phyloP scores from a whole-genome alignment of 2,329 filamentous ascomycete species.

The Elsinoe australis region DNA sequence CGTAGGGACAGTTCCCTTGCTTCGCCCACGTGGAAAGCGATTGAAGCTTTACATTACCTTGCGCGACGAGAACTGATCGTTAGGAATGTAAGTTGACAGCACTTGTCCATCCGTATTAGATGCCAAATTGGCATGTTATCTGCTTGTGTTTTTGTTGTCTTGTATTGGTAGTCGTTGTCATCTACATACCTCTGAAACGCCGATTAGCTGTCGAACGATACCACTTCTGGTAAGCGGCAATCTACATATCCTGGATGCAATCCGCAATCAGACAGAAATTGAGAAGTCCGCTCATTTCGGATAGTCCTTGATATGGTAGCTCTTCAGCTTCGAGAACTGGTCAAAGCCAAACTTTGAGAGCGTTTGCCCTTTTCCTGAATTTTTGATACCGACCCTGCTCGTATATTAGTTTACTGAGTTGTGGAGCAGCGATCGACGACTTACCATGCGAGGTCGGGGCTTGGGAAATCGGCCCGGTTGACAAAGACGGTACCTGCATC shows the following conservation, averaged over 20 bases:
- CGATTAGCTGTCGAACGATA: not conserved
- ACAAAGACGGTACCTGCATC: conserved; percentile 95
- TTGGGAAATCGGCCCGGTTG: conserved; percentile 87
- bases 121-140: not conserved
- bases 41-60: no score
- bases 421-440: no score
- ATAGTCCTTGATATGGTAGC: conserved; percentile 82
- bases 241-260: no score
- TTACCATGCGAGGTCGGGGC: conserved; percentile 50
- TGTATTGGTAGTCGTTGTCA: conserved; percentile 3
- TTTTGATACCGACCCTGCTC: conserved; percentile 75
- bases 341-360: conserved; percentile 87
- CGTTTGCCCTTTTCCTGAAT: conserved; percentile 86
- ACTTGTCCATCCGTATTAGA: not conserved
- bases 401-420: no score
- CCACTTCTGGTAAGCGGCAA: no score
- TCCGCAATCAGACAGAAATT: no score
- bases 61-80: not conserved
- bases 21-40: conserved; percentile 4
- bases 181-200: not conserved
- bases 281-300: conserved; percentile 39
- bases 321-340: conserved; percentile 94
- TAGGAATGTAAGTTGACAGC: not conserved
- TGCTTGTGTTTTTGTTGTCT: not conserved
- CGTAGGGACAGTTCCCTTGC: not conserved